These are phyloP conservation scores for Yarrowia deformans DNA, from an alignment of 805 yeast genomes.

Conservation along the genomic window DNA sequence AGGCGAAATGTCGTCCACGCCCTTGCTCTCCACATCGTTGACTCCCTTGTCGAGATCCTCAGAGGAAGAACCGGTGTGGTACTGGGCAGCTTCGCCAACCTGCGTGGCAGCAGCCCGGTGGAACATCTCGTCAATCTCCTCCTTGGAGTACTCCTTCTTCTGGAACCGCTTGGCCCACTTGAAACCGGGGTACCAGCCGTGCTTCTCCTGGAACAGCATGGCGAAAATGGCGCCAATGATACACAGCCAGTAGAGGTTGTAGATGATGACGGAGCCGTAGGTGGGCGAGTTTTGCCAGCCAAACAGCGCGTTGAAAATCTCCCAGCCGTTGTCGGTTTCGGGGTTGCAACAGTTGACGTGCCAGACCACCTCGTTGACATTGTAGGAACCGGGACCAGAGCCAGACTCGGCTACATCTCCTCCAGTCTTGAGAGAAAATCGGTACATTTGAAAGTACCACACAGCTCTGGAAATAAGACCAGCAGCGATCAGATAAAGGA, in stretches of 20 bases:
- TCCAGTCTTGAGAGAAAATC: conserved; percentile 72
- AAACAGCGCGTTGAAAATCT: conserved; percentile 88
- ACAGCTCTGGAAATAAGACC: conserved; percentile 93
- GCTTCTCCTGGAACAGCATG: conserved; percentile 83
- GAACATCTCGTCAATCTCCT: conserved; percentile 51
- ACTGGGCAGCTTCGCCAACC: conserved; percentile 42
- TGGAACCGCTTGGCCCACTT: conserved; percentile 50
- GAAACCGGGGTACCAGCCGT: conserved; percentile 79
- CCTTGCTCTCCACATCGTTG: background rate
- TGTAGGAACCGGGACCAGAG: conserved; percentile 93
- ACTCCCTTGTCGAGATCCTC: conserved; percentile 3
- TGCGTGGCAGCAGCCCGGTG: conserved; percentile 40
- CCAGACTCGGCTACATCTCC: conserved; percentile 96
- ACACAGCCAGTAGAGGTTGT: conserved; percentile 86
- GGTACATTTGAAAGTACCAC: conserved; percentile 83
- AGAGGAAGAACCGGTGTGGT: conserved; percentile 11
- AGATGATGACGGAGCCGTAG: conserved; percentile 86
- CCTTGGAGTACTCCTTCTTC: conserved; percentile 46
- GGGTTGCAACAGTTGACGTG: conserved; percentile 99
- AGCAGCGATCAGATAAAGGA: conserved; percentile 87
- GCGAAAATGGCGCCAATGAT: conserved; percentile 62
- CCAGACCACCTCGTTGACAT: conserved; percentile 81
- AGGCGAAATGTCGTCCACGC: background rate
- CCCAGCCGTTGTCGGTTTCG: conserved; percentile 92
- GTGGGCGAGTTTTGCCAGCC: conserved; percentile 99